A percentile compares a stretch with the other conserved stretches of the same genome.
Conservation (phyloP, 768 basidiomycete species). For the Leucosporidium creatinivorum region DNA sequence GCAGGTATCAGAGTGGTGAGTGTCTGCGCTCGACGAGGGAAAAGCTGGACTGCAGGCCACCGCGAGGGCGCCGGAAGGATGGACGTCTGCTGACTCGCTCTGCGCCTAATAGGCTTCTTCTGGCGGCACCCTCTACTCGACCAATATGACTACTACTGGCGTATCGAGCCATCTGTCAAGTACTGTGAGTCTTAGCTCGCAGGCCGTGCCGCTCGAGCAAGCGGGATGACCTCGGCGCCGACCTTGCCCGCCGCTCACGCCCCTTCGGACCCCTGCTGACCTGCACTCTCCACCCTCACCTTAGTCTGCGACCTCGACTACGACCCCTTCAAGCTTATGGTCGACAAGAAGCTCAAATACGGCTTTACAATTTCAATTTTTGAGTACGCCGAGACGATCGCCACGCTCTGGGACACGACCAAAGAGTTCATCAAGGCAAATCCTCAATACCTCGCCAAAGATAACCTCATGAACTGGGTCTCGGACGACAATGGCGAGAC, state of each 20-base stretch:
- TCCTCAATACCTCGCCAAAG: slow-evolving; percentile 54
- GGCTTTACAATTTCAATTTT: slow-evolving; percentile 56
- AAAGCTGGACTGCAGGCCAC: no score
- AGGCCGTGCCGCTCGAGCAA: neutral
- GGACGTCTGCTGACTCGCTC: slow-evolving; percentile 1
- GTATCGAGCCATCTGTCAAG: slow-evolving; percentile 76
- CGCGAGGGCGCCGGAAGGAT: no score
- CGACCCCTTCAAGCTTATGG: slow-evolving; percentile 76
- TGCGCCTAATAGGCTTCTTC: slow-evolving; percentile 57
- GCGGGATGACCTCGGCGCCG: neutral
- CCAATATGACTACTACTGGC: slow-evolving; percentile 77
- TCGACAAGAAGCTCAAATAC: slow-evolving; percentile 72
- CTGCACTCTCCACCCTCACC: neutral
- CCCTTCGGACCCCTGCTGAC: no score
- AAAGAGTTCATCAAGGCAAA: slow-evolving; percentile 62
- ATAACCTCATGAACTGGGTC: slow-evolving; percentile 67
- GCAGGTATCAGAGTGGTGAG: slow-evolving; percentile 50
- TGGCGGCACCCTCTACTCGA: slow-evolving; percentile 68
- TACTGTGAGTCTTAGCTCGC: slow-evolving; percentile 59
- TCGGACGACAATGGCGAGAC: slow-evolving; percentile 65
- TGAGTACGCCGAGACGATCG: slow-evolving; percentile 73
- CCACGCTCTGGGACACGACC: slow-evolving; percentile 67
- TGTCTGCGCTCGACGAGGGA: no score
- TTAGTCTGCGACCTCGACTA: slow-evolving; percentile 36
- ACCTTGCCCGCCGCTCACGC: neutral